phyloP scores from a whole-genome alignment of 192 early-diverging fungal species.

The Mortierella claussenii region DNA sequence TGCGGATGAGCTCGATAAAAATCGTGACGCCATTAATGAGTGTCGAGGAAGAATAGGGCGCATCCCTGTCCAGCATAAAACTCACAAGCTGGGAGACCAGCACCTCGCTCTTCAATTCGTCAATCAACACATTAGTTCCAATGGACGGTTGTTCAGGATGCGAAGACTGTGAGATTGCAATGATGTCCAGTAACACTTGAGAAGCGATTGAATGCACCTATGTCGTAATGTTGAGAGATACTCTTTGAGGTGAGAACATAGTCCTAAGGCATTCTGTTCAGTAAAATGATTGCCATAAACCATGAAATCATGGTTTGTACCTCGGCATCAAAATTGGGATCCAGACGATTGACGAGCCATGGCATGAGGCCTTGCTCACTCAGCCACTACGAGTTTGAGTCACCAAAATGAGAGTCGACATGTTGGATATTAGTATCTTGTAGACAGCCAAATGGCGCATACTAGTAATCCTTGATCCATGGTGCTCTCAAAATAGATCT shows the following conservation, averaged over 20 bases:
- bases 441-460: too few species aligned
- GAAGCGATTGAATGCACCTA: constrained; percentile 76
- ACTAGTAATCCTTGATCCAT: too few species aligned
- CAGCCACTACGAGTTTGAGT: constrained; percentile 82
- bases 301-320: too few species aligned
- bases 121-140: constrained; percentile 72
- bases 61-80: constrained; percentile 87
- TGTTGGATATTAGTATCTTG: too few species aligned
- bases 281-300: too few species aligned
- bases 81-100: constrained; percentile 80
- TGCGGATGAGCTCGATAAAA: constrained; percentile 97
- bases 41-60: constrained; percentile 85
- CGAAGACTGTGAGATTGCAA: constrained; percentile 81
- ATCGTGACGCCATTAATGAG: constrained; percentile 96
- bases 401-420: too few species aligned
- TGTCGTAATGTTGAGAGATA: too few species aligned
- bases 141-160: constrained; percentile 72
- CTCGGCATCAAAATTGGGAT: constrained; percentile 84
- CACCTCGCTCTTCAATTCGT: constrained; percentile 78
- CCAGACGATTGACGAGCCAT: constrained; percentile 79
- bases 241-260: too few species aligned
- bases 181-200: constrained; percentile 85
- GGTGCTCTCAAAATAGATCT: background rate
- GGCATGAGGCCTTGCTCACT: constrained; percentile 82
- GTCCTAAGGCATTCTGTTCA: too few species aligned